Base-by-base conservation (phyloP, 169 alveolate species). In the Perkinsus marinus region DNA sequence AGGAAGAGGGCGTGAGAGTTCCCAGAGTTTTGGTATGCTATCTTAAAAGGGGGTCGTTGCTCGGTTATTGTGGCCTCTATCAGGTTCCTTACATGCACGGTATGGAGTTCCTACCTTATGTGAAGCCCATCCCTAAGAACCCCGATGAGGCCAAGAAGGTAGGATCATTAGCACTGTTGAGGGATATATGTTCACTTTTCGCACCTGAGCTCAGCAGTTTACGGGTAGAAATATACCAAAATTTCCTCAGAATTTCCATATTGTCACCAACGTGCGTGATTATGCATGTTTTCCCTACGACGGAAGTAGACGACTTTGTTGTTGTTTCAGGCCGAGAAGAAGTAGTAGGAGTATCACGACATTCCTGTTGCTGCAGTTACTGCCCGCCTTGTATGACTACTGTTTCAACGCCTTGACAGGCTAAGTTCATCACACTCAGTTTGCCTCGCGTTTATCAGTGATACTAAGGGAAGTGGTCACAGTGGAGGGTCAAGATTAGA, bases 1-100 rank as follows among this genome's bases (percentile, higher is more conserved):
- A 99, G 89, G 96, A 95, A 19, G 97, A 96, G 41, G 99, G 99
- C 16, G 96, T 98, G 43, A 94, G 92, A 68, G 98, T 98, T 47
- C 99, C 99, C 26, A 95, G 94, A 92, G 98, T 95, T 30, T 96
- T 98, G 39, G 96, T 96, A 57, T 0, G 26, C 3, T 57, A 7
- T 57, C 30, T 6, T 57, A 26, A 26, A 13, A 16, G 26, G 7
- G 34, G 37, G 26, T 26, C 79, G n/a, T n/a, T n/a, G n/a, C n/a
- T n/a, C n/a, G n/a, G n/a, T n/a, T 57, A 26, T 26, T 57, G 22
- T 26, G 9, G 22, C 79, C 79, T 16, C 26, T 57, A n/a, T n/a
- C n/a, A 57, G 79, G 79, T 39, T 6, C 92, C 92, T 19, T 91
- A 10, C 90, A 43, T 43, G 90, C 39, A 43, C 92, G 92, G 92